Conservation (phyloP, 2,329 filamentous ascomycete species). For the Verticillium isaacii region DNA sequence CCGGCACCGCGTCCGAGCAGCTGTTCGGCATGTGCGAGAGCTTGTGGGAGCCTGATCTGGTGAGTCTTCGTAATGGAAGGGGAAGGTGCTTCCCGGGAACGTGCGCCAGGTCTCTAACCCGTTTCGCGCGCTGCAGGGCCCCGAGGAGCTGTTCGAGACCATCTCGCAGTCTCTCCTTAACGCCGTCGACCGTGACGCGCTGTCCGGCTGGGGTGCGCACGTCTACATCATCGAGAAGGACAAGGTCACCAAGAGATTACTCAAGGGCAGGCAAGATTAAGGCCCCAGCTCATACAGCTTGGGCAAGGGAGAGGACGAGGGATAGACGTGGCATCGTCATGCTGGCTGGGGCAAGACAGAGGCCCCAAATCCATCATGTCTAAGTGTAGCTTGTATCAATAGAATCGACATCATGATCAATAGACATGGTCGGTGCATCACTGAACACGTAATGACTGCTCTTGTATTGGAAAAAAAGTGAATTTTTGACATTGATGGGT, state of each 20-base stretch:
- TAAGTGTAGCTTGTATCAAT: slow-evolving; percentile 27
- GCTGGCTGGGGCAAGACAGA: neutral
- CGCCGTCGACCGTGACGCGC: slow-evolving; percentile 91
- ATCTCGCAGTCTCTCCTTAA: slow-evolving; percentile 94
- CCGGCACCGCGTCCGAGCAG: slow-evolving; percentile 93
- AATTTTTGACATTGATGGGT: slow-evolving; percentile 10
- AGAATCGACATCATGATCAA: slow-evolving; percentile 20
- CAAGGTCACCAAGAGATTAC: slow-evolving; percentile 97
- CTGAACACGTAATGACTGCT: neutral
- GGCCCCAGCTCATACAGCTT: slow-evolving; percentile 2
- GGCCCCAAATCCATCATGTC: neutral
- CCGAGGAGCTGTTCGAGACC: slow-evolving; percentile 96
- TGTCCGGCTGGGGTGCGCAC: slow-evolving; percentile 97
- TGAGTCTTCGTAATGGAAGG: slow-evolving; percentile 41
- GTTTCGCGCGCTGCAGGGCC: slow-evolving; percentile 48
- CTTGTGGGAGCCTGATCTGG: slow-evolving; percentile 95
- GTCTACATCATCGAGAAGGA: slow-evolving; percentile 99
- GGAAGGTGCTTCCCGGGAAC: too few relatives aligned
- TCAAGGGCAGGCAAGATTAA: slow-evolving; percentile 96
- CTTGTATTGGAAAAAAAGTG: neutral
- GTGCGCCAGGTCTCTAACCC: neutral
- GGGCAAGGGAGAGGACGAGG: neutral
- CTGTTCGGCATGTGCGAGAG: slow-evolving; percentile 98
- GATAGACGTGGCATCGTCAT: neutral
- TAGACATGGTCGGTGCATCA: neutral